Evolutionary conservation across 768 basidiomycete species (phyloP).

Genomic region (Mycena pura): DNA sequence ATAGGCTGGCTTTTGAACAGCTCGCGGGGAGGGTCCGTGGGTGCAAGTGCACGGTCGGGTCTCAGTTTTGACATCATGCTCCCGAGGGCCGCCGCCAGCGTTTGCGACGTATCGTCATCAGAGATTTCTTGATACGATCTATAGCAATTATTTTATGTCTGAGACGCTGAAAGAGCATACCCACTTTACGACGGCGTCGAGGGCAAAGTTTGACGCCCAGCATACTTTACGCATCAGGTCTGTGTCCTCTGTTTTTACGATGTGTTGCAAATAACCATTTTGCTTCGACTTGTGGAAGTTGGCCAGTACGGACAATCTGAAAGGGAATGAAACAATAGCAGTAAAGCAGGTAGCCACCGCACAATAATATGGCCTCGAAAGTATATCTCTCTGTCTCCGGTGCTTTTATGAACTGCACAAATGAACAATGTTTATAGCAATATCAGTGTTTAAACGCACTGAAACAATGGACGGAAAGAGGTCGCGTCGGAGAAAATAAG

Average conservation of each 20-base stretch:
- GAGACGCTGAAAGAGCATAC: slow-evolving; percentile 19
- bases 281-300: slow-evolving; percentile 77
- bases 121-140: slow-evolving; percentile 65
- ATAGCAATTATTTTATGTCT: background rate
- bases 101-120: slow-evolving; percentile 57
- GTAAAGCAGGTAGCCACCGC: background rate
- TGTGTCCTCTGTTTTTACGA: slow-evolving; percentile 53
- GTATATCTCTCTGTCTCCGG: slow-evolving; percentile 61
- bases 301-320: slow-evolving; percentile 59
- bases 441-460: slow-evolving; percentile 40
- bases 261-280: slow-evolving; percentile 67
- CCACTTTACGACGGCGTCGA: slow-evolving; percentile 59
- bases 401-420: slow-evolving; percentile 54
- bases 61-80: slow-evolving; percentile 59
- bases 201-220: slow-evolving; percentile 60
- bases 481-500: slow-evolving; percentile 70
- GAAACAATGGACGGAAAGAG: slow-evolving; percentile 61
- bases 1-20: slow-evolving; percentile 70
- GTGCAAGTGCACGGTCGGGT: slow-evolving; percentile 60
- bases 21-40: slow-evolving; percentile 55
- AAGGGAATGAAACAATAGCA: background rate
- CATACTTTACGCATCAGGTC: slow-evolving; percentile 63
- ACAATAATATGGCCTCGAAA: slow-evolving; percentile 63
- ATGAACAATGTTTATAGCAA: background rate
- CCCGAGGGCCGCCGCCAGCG: slow-evolving; percentile 56